Conservation (phyloP, 345 rosid genomes). For the Salix arbutifolia region DNA sequence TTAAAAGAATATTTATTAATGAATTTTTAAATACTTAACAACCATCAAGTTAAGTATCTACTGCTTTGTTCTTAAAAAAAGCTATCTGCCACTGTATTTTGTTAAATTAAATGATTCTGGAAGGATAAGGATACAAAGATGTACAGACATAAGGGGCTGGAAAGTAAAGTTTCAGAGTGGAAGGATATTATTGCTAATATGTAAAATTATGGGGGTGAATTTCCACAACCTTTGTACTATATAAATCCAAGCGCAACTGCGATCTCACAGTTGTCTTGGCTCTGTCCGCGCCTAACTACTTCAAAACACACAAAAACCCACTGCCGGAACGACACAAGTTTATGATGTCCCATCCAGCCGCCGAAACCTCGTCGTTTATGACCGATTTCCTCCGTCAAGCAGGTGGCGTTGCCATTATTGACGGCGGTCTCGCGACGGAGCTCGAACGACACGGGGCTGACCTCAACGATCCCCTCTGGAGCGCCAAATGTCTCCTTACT, state of each 20-base stretch:
- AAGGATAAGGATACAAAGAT: not conserved
- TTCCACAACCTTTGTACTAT: not conserved
- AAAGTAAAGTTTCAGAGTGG: not conserved
- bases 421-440: conserved; percentile 84
- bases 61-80: no score
- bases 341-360: conserved; percentile 25
- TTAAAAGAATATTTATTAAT: no score
- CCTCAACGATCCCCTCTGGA: conserved; percentile 83
- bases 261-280: not conserved
- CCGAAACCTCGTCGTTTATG: conserved; percentile 33
- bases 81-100: not conserved
- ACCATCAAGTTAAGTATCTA: no score
- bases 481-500: conserved; percentile 72
- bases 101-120: not conserved
- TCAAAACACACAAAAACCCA: not conserved
- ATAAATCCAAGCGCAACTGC: not conserved
- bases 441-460: conserved; percentile 74
- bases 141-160: not conserved
- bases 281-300: not conserved
- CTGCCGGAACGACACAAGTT: not conserved
- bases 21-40: no score
- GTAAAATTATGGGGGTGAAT: not conserved
- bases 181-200: not conserved
- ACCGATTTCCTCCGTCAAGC: conserved; percentile 46
- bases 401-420: conserved; percentile 58